A percentile compares a stretch with the other conserved stretches of the same genome.
Conservation (phyloP, 108 stramenopile species). For the Nannochloropsis oceanica region DNA sequence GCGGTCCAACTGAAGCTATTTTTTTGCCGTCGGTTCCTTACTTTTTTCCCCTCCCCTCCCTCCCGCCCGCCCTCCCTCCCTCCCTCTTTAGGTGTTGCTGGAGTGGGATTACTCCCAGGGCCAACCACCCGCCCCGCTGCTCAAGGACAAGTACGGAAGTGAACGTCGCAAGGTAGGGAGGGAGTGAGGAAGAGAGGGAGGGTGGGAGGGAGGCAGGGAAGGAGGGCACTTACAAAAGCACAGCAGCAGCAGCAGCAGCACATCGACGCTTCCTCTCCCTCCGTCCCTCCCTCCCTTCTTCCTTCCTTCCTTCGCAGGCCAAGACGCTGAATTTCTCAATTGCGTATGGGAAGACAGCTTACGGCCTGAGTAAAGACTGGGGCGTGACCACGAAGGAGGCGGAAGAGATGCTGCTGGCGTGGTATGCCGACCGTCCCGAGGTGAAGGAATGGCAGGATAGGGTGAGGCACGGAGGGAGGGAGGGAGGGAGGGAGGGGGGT, state of each 20-base stretch:
- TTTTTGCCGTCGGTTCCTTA: not conserved
- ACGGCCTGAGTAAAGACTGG: conserved; percentile 90
- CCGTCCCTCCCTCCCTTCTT: too few relatives aligned
- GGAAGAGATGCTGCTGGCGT: conserved; percentile 72
- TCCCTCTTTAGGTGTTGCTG: not conserved
- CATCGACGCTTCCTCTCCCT: too few relatives aligned
- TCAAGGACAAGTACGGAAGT: conserved; percentile 91
- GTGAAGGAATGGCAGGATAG: conserved; percentile 79
- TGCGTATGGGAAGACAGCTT: conserved; percentile 98
- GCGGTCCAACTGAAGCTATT: not conserved
- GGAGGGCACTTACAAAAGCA: too few relatives aligned
- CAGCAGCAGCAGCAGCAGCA: too few relatives aligned
- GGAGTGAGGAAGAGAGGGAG: too few relatives aligned
- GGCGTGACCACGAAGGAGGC: conserved; percentile 74
- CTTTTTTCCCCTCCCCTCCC: too few relatives aligned
- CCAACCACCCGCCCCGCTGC: conserved; percentile 62
- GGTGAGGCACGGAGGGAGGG: too few relatives aligned
- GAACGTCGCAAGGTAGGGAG: conserved; percentile 92
- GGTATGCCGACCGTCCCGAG: conserved; percentile 89
- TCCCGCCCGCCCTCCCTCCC: not conserved
- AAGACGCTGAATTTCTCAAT: conserved; percentile 98
- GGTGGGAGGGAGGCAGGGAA: too few relatives aligned
- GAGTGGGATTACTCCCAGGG: conserved; percentile 43
- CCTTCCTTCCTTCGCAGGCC: too few relatives aligned
- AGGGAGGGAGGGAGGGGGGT: too few relatives aligned